These are phyloP conservation scores for Euphorbia peplus DNA, from an alignment of 345 rosid species.

Conservation along the genomic window DNA sequence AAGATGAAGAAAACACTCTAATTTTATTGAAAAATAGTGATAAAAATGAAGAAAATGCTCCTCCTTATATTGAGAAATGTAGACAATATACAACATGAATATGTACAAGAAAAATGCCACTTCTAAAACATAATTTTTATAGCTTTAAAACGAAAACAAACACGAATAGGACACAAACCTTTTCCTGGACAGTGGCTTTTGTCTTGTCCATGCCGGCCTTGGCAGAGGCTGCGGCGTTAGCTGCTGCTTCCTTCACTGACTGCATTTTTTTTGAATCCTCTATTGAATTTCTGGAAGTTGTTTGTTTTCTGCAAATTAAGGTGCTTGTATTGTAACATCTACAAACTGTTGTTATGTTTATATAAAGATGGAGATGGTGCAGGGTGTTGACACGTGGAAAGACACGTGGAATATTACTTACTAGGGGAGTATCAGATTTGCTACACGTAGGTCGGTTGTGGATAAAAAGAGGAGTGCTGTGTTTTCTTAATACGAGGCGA, in stretches of 20 bases:
- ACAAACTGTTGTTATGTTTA: neutral
- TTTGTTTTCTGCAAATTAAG: no score
- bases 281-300: neutral
- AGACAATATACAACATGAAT: no score
- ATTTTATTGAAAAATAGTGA: no score
- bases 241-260: constrained; percentile 52
- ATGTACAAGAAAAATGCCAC: no score
- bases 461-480: neutral
- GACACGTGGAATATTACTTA: neutral
- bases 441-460: neutral
- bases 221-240: constrained; percentile 77
- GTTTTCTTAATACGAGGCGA: neutral
- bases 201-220: constrained; percentile 73
- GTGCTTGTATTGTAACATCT: no score
- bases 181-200: constrained; percentile 60
- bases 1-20: no score
- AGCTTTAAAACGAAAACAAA: no score
- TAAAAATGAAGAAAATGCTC: no score
- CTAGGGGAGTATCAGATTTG: no score
- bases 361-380: neutral
- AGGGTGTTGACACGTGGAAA: neutral
- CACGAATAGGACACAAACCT: no score
- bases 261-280: constrained; percentile 33
- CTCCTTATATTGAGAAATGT: no score
- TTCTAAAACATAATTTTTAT: no score